Evolutionary conservation across 2,329 filamentous ascomycete species (phyloP), one percentile per base, ranked within the genome.

Genomic region (Teratosphaeria zuluensis): DNA sequence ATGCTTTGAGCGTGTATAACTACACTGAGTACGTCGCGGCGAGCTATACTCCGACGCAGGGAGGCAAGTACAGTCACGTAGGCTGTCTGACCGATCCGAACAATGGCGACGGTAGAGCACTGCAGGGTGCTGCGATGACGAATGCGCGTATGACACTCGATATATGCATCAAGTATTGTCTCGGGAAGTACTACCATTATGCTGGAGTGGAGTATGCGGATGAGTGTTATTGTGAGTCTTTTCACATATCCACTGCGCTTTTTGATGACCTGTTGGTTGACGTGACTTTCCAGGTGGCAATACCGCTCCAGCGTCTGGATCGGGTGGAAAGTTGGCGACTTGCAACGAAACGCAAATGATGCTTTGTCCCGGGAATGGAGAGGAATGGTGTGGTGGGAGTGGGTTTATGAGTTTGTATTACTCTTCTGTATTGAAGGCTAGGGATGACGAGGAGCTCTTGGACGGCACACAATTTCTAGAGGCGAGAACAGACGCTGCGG

Each of bases 381-480:
- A 61, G 42, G 59, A 70, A 61, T 69, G 61, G 57, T 72, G 70
- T 62, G 70, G 70, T 48, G 69, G 63, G 14, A 52, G 58, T 5
- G 63, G 59, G 19, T 62, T 72, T 59, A 62, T 72, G 64, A 70
- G 64, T 38, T 56, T 72, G 32, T 72, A 70, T 55, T 70, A 69
- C 59, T 68, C 69, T 48, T 55, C 61, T 4, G 60, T 61, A 8
- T 32, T 68, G 35, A 48, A 48, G 42, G 16, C 19, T 16, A 48
- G 42, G n/a, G 42, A 21, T 48, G 42, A 21, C 21, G 42, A 8
- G 42, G 42, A 48, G 42, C n/a, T n/a, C n/a, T n/a, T n/a, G n/a
- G n/a, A n/a, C n/a, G n/a, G n/a, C n/a, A n/a, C n/a, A n/a, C n/a
- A n/a, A n/a, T n/a, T n/a, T n/a, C n/a, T n/a, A n/a, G n/a, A n/a